A percentile compares a stretch with the other conserved stretches of the same genome.
These are phyloP conservation scores for Cnidoscolus chayamansa DNA, from an alignment of 441 rosid species.

Conservation along the genomic window DNA sequence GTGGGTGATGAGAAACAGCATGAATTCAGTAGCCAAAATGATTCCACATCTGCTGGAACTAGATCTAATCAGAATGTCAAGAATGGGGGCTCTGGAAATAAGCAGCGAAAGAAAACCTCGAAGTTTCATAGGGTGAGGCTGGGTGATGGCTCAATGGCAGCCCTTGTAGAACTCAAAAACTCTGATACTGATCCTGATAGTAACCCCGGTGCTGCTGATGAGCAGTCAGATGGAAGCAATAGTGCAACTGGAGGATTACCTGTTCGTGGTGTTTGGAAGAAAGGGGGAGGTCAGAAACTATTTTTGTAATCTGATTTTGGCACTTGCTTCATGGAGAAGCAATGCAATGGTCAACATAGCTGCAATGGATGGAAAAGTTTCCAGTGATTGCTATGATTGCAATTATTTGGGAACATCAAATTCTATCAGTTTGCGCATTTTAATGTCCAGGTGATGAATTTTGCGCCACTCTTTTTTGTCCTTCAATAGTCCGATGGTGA, in stretches of 20 bases:
- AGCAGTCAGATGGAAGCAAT: constrained; percentile 25
- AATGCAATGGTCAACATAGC: neutral
- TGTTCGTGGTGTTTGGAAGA: constrained; percentile 69
- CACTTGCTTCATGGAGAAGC: constrained; percentile 10
- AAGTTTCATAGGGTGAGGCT: constrained; percentile 71
- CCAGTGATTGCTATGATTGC: neutral
- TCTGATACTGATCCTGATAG: constrained; percentile 38
- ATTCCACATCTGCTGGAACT: constrained; percentile 23
- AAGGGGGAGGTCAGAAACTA: constrained; percentile 60
- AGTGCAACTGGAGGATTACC: constrained; percentile 39
- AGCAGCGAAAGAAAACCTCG: constrained; percentile 69
- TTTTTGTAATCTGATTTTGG: constrained; percentile 30
- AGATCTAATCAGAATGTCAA: constrained; percentile 31
- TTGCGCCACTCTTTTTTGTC: neutral
- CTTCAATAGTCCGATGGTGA: neutral
- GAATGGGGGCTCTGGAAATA: constrained; percentile 42
- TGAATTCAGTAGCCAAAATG: constrained; percentile 27
- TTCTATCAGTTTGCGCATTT: neutral
- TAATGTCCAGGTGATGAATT: neutral
- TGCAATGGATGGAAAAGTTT: constrained; percentile 1
- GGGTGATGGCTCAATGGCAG: constrained; percentile 76
- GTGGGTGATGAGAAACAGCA: constrained; percentile 31
- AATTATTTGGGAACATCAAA: constrained; percentile 5
- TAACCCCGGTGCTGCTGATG: constrained; percentile 31
- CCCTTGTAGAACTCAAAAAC: constrained; percentile 42